A percentile compares a stretch with the other conserved stretches of the same genome.
Evolutionary conservation across 306 rosid genomes (phyloP).

Genomic region (Mimosa pudica): DNA sequence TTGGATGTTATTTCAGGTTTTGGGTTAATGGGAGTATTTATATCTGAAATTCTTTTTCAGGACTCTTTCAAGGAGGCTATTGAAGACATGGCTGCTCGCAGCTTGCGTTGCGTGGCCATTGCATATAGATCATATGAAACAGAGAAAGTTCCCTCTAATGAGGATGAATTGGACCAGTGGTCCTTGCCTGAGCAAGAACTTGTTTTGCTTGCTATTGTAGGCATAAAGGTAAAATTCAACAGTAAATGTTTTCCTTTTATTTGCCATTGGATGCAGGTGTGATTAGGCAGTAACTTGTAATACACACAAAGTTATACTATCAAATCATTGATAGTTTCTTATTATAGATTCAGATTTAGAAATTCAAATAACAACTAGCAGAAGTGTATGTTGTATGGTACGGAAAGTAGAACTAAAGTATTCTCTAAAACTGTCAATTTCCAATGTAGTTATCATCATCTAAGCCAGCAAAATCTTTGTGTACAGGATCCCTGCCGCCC

Average conservation of each 20-base stretch:
- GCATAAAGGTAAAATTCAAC: constrained; percentile 76
- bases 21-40: constrained; percentile 7
- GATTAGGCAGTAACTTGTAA: not conserved
- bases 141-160: constrained; percentile 67
- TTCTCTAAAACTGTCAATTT: constrained; percentile 15
- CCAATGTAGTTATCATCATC: constrained; percentile 22
- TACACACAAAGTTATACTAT: constrained; percentile 15
- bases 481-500: constrained; percentile 91
- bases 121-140: constrained; percentile 77
- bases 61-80: constrained; percentile 63
- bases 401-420: constrained; percentile 3
- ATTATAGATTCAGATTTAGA: not conserved
- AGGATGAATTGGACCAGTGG: constrained; percentile 72
- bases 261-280: constrained; percentile 15
- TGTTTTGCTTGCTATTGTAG: constrained; percentile 87
- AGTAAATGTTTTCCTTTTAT: constrained; percentile 17
- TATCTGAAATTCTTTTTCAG: constrained; percentile 44
- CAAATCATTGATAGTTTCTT: not conserved
- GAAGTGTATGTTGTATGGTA: constrained; percentile 1
- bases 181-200: constrained; percentile 81
- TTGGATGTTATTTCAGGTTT: constrained; percentile 19
- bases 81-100: constrained; percentile 83
- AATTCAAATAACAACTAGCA: constrained; percentile 14
- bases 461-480: constrained; percentile 25
- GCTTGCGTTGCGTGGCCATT: constrained; percentile 94